Percentiles rank a stretch among this genome's conserved stretches.
phyloP scores from a whole-genome alignment of 106 monocot genomes.

The Platanthera zijinensis region DNA sequence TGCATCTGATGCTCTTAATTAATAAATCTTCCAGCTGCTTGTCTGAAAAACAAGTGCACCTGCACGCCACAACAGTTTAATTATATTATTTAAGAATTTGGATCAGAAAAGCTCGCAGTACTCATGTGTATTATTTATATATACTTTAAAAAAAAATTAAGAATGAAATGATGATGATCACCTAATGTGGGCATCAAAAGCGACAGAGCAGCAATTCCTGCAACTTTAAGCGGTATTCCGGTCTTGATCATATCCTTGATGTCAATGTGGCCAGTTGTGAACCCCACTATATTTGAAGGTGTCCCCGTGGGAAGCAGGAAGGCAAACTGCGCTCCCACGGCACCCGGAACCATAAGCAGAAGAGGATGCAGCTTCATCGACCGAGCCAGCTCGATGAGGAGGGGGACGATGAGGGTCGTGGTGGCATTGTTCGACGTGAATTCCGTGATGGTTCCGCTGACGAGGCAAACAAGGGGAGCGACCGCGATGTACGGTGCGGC shows the following conservation, averaged over 20 bases:
- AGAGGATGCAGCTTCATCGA: constrained; percentile 66
- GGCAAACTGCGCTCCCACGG: constrained; percentile 78
- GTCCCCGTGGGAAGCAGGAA: constrained; percentile 82
- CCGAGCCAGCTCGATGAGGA: constrained; percentile 62
- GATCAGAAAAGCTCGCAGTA: not conserved
- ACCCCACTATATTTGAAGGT: constrained; percentile 77
- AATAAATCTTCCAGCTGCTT: not conserved
- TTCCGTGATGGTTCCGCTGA: constrained; percentile 72
- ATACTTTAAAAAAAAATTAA: not conserved
- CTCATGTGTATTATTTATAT: too few relatives aligned
- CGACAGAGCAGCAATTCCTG: constrained; percentile 36
- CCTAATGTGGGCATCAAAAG: constrained; percentile 83
- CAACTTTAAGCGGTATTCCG: constrained; percentile 67
- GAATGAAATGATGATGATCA: constrained; percentile 12
- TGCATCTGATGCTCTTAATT: not conserved
- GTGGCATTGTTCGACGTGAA: constrained; percentile 85
- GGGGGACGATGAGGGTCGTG: constrained; percentile 65
- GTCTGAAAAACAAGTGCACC: constrained; percentile 38
- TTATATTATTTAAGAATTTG: not conserved
- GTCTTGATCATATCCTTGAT: constrained; percentile 73
- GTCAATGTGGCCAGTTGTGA: constrained; percentile 60
- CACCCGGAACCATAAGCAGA: constrained; percentile 73
- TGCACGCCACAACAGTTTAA: constrained; percentile 10
- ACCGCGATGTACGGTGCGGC: constrained; percentile 43
- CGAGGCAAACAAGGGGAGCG: constrained; percentile 55